Evolutionary conservation across 164 flowering plant genomes (phyloP), one percentile per base, ranked within the genome.

Genomic region (Vitis riparia): DNA sequence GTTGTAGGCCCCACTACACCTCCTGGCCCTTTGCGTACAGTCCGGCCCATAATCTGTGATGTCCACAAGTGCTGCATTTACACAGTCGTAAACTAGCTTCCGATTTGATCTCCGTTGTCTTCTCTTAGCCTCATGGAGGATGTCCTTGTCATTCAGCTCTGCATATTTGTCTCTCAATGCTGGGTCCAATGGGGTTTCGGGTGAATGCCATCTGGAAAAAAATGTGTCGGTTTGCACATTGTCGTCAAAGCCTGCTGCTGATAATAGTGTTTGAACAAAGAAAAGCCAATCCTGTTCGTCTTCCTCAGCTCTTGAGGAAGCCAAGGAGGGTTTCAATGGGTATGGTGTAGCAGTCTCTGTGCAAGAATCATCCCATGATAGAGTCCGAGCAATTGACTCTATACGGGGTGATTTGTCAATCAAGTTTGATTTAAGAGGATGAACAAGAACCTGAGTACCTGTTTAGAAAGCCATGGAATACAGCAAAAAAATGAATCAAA

Each of bases 391-490:
- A 67, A 95, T 77, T 57, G 97, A 89, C 74, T 74, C 92, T 62
- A 92, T 89, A 0, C 85, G 93, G 29, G 96, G 96, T 53, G 97
- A 95, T 73, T 89, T 92, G 76, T 84, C 86, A 55, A 93, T 85
- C 70, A 88, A 77, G 74, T 83, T 89, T 51, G 91, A 84, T 67
- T 71, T 82, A 11, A 68, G 57, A 15, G 71, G 67, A 17, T 57
- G 77, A 63, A 47, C 59, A 32, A 64, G 63, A 51, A 61, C 37
- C 63, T 69, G 70, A 50, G 17, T 50, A 71, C 89, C 97, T 83
- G 83, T 23, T 63, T 4, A 1, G 62, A 53, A 44, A 44, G 51
- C 67, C n/a, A 66, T 29, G n/a, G 50, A 19, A 9, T 12, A 8
- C 30, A 11, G 29, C 7, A 30, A 15, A 44, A 44, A 4, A 14